Base-by-base conservation (phyloP, 768 basidiomycete genomes). In the Rhodotorula toruloides region DNA sequence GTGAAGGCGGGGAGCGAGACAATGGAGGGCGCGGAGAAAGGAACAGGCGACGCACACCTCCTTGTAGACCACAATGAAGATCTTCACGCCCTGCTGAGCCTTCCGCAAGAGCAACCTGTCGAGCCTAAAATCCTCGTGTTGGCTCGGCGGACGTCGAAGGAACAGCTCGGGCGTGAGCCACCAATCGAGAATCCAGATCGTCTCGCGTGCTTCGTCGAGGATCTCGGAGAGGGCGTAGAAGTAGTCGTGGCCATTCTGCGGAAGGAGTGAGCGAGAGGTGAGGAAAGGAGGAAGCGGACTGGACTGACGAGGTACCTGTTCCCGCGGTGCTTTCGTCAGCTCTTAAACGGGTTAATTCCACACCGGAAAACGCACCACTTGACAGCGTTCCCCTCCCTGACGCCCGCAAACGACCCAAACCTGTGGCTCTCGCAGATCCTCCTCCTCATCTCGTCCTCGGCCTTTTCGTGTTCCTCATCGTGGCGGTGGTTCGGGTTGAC, bases 101-200 rank as follows among this genome's bases (percentile, higher is more conserved):
- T 97, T 97, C 58, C 87, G 84, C 77, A 88, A 81, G 55, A 98
- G 81, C 19, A 98, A 76, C 40, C 85, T 80, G 76, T 99, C 96
- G 34, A 99, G 82, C 32, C 96, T 83, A 85, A 87, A 99, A 77
- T 96, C 86, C 11, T 87, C 86, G 75, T 90, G 82, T 72, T 85
- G 78, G 0, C 90, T 89, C 11, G 93, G 87, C 2, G 94, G 96
- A 17, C 96, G 88, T 58, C 94, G 87, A 10, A 98, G 86, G 78
- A 91, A 96, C 6, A 98, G 79, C 76, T 98, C 94, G 1, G 94
- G 94, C 1, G 89, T 89, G 67, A 98, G 83, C 92, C 92, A 93
- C 90, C 80, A 81, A 65, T 81, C 92, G 69, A 89, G 73, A 70
- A 98, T 96, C 77, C 90, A 93, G 74, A 98, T 96, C 37, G 78